Conservation (phyloP, 176 grass and related monocot species). For the Eleusine indica region DNA sequence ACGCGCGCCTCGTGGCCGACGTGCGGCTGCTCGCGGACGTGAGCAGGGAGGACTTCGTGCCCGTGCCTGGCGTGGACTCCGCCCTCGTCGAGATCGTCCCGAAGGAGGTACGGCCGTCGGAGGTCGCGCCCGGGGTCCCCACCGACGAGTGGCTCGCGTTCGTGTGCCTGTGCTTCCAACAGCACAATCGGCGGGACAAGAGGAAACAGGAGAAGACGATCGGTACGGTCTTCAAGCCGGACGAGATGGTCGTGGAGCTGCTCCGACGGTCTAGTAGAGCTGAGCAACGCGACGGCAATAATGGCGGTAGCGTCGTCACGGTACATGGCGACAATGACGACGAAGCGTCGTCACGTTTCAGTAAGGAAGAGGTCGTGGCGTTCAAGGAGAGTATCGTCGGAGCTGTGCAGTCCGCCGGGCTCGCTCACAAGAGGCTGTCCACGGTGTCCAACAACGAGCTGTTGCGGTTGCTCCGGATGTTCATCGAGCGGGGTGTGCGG, state of each 20-base stretch:
- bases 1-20: constrained; percentile 61
- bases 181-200: no score
- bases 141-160: constrained; percentile 82
- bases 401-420: constrained; percentile 53
- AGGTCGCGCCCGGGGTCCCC: constrained; percentile 29
- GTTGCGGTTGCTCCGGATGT: constrained; percentile 55
- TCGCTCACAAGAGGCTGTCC: constrained; percentile 60
- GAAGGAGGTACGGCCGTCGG: constrained; percentile 20
- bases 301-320: neutral
- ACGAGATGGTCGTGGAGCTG: constrained; percentile 71
- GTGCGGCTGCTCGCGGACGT: constrained; percentile 67
- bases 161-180: constrained; percentile 61
- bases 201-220: constrained; percentile 84
- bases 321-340: neutral
- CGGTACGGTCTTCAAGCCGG: constrained; percentile 88
- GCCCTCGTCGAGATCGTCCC: constrained; percentile 65
- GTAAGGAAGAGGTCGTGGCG: constrained; percentile 33
- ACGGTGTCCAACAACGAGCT: constrained; percentile 79
- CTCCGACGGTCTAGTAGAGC: constrained; percentile 31
- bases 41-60: constrained; percentile 79
- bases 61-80: constrained; percentile 81
- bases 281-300: no score
- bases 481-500: constrained; percentile 64
- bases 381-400: constrained; percentile 63
- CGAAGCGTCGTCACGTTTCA: neutral